A percentile compares a stretch with the other conserved stretches of the same genome.
Evolutionary conservation across 495 filamentous ascomycete genomes (phyloP).

Genomic region (Xylaria venustula): DNA sequence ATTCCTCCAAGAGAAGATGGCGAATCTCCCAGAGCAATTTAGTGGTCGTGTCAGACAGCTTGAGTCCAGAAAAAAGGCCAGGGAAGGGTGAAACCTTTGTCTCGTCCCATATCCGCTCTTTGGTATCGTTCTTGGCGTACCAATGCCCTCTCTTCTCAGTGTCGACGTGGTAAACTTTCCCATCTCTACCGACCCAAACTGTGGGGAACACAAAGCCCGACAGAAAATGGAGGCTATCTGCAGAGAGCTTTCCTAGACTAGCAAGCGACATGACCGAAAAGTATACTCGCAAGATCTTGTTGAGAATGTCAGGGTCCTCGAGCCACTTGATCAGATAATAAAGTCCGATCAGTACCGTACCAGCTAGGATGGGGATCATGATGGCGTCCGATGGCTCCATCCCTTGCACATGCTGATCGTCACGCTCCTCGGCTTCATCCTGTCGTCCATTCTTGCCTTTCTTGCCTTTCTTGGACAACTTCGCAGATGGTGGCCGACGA

Average conservation of each 20-base stretch:
- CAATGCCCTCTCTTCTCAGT: slow-evolving; percentile 24
- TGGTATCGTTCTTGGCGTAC: slow-evolving; percentile 8
- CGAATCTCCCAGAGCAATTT: slow-evolving; percentile 44
- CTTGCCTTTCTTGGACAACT: slow-evolving; percentile 48
- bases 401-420: slow-evolving; percentile 69
- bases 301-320: slow-evolving; percentile 75
- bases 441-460: slow-evolving; percentile 35
- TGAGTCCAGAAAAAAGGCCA: slow-evolving; percentile 34
- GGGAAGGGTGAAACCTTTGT: slow-evolving; percentile 46
- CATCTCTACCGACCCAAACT: slow-evolving; percentile 49
- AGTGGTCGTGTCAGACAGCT: slow-evolving; percentile 21
- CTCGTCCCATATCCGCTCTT: slow-evolving; percentile 23
- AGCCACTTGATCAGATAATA: slow-evolving; percentile 91
- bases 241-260: slow-evolving; percentile 65
- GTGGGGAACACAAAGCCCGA: slow-evolving; percentile 72
- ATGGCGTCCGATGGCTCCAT: slow-evolving; percentile 79
- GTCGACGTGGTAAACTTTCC: slow-evolving; percentile 48
- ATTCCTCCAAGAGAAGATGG: slow-evolving; percentile 43
- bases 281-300: slow-evolving; percentile 81
- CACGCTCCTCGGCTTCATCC: slow-evolving; percentile 57
- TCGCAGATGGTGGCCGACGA: slow-evolving; percentile 75
- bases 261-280: slow-evolving; percentile 78
- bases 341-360: slow-evolving; percentile 66
- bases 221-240: slow-evolving; percentile 62
- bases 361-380: slow-evolving; percentile 82